Evolutionary conservation across 208 protist species (phyloP).

Genomic region (Trypanosoma conorhini): DNA sequence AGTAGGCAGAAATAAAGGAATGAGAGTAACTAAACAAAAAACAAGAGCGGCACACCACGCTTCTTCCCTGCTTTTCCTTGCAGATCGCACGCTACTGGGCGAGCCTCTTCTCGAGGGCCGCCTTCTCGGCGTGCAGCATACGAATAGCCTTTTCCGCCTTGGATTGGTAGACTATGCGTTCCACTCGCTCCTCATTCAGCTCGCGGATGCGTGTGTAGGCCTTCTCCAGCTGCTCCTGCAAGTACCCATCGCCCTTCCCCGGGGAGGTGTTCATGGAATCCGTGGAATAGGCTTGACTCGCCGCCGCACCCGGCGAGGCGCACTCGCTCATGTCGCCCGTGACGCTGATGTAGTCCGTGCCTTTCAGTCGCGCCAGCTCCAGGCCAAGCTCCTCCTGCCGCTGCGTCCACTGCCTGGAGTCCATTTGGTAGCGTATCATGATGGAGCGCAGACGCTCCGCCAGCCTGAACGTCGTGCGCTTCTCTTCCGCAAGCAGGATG

Average conservation of each 20-base stretch:
- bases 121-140: constrained; percentile 69
- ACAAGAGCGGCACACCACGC: background rate
- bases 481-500: constrained; percentile 59
- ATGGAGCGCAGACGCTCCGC: constrained; percentile 67
- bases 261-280: background rate
- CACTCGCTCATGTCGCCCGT: constrained; percentile 22
- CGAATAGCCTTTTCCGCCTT: constrained; percentile 78
- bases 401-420: constrained; percentile 34
- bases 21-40: too few relatives aligned
- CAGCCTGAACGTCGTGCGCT: constrained; percentile 64
- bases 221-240: constrained; percentile 38
- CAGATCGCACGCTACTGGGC: background rate
- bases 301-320: constrained; percentile 3
- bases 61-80: constrained; percentile 15
- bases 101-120: constrained; percentile 19
- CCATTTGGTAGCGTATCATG: constrained; percentile 57
- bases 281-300: background rate
- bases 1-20: background rate
- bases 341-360: constrained; percentile 79
- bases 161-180: constrained; percentile 74
- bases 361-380: constrained; percentile 61
- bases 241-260: constrained; percentile 18
- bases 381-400: constrained; percentile 55
- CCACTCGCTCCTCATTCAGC: constrained; percentile 53
- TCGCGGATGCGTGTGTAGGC: constrained; percentile 43